phyloP scores from a whole-genome alignment of 345 rosid species.

The Syzygium grande region DNA sequence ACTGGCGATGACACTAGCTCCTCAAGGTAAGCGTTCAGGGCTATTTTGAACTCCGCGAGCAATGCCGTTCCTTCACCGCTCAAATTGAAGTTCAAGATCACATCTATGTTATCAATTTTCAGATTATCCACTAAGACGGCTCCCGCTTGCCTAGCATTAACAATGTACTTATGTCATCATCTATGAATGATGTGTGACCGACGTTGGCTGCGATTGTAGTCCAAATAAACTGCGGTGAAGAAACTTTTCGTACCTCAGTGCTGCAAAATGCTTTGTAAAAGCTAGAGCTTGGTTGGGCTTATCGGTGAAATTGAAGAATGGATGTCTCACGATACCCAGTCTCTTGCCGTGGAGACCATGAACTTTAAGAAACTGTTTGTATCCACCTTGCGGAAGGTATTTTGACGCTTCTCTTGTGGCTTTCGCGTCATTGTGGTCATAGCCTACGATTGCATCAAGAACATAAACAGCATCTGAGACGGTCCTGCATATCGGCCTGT shows the following conservation, averaged over 20 bases:
- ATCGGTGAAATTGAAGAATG: conserved; percentile 18
- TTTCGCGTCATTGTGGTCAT: conserved; percentile 25
- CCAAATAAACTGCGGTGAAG: not conserved
- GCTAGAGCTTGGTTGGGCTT: not conserved
- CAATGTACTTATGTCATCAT: not conserved
- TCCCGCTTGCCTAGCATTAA: conserved; percentile 29
- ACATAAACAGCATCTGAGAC: conserved; percentile 49
- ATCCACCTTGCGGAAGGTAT: conserved; percentile 43
- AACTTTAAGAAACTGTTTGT: conserved; percentile 34
- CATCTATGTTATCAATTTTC: conserved; percentile 27
- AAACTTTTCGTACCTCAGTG: conserved; percentile 25
- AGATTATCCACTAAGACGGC: conserved; percentile 40
- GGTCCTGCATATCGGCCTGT: conserved; percentile 52
- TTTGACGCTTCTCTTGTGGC: conserved; percentile 29
- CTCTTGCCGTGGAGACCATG: conserved; percentile 49
- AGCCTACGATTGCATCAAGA: conserved; percentile 48
- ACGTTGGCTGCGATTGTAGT: not conserved
- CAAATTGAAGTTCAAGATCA: conserved; percentile 1
- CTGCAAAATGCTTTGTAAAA: conserved; percentile 33
- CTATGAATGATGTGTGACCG: not conserved
- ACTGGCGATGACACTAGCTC: conserved; percentile 14
- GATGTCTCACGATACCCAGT: conserved; percentile 38
- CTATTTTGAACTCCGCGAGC: conserved; percentile 16
- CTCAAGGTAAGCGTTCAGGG: conserved; percentile 10
- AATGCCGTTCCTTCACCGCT: conserved; percentile 11